Base-by-base conservation (phyloP, 306 rosid species). In the Cicer bijugum region DNA sequence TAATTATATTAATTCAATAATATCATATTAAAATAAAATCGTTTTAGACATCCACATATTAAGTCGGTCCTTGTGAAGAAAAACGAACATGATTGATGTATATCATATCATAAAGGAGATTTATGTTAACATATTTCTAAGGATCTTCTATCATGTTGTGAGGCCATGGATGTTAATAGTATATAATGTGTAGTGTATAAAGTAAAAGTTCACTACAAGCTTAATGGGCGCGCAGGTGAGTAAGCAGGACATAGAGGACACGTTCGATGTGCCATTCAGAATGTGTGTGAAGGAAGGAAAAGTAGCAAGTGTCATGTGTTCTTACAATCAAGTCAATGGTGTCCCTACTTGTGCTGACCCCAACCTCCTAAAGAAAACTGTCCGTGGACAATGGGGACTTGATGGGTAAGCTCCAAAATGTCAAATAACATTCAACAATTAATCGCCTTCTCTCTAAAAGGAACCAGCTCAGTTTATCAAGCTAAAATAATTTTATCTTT, bases 331-430 rank as follows among this genome's bases (percentile, higher is more conserved):
- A 17, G 98, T 93, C 44, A 93, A 93, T 74, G 98, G 98, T 6
- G 91, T 93, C 76, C 98, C 97, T 57, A 93, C 98, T 4, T 93
- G 98, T 57, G 97, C 98, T 11, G 98, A 93, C 78, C 96, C 98
- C 65, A 91, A 80, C 60, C 96, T 93, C 61, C 88, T 93, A 1
- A 84, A 84, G 80, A 87, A 53, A 17, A 91, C 96, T 3, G 81
- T 93, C 2, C 98, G 97, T 46, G 83, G 78, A 1, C 84, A 80
- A 43, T 93, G 98, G 98, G 73, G 86, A 16, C 98, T 93, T 60
- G 85, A 89, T 60, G 98, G 98, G 96, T 92, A 68, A 10, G 17
- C 35, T 39, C 7, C 5, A 33, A 20, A 10, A 60, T 6, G 4
- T 51, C 17, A 61, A 8, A 46, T 44, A 0, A 52, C 43, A 10